Evolutionary conservation across 1,139 yeast genomes (phyloP).

Genomic region (Kurtzmaniella quercitrusa): DNA sequence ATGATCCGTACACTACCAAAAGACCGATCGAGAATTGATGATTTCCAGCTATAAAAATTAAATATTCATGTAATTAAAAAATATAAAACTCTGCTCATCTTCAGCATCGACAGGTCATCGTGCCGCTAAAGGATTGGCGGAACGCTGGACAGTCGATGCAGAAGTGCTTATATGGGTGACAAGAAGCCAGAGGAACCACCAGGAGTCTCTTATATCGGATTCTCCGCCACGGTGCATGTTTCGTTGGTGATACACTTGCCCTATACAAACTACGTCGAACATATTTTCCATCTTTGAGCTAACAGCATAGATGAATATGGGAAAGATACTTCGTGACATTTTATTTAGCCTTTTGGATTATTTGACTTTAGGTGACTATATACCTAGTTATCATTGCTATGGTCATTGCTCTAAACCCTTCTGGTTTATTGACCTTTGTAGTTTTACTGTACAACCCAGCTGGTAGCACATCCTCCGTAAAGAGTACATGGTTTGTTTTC

Average conservation of each 20-base stretch:
- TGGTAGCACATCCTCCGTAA: constrained; percentile 40
- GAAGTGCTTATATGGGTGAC: constrained; percentile 15
- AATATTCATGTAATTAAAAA: too few relatives aligned
- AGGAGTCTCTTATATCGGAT: not conserved
- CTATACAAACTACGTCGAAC: constrained; percentile 66
- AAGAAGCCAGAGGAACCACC: constrained; percentile 16
- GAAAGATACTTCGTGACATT: constrained; percentile 76
- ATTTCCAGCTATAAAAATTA: too few relatives aligned
- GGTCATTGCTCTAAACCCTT: not conserved
- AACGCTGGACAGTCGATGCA: not conserved
- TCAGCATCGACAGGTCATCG: not conserved
- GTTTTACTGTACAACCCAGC: constrained; percentile 27
- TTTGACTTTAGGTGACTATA: too few relatives aligned
- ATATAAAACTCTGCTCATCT: not conserved
- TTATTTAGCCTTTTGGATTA: too few relatives aligned
- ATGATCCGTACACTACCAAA: not conserved
- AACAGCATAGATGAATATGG: constrained; percentile 65
- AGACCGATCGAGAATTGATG: not conserved
- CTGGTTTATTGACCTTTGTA: constrained; percentile 1
- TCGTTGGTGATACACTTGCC: constrained; percentile 52
- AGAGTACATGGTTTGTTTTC: not conserved
- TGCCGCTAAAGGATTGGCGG: not conserved
- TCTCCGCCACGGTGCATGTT: not conserved
- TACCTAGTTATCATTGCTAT: not conserved
- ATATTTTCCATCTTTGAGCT: constrained; percentile 75